Evolutionary conservation across 495 filamentous ascomycete genomes (phyloP), one percentile per base, ranked within the genome.

Genomic region (Penicillium bovifimosum): DNA sequence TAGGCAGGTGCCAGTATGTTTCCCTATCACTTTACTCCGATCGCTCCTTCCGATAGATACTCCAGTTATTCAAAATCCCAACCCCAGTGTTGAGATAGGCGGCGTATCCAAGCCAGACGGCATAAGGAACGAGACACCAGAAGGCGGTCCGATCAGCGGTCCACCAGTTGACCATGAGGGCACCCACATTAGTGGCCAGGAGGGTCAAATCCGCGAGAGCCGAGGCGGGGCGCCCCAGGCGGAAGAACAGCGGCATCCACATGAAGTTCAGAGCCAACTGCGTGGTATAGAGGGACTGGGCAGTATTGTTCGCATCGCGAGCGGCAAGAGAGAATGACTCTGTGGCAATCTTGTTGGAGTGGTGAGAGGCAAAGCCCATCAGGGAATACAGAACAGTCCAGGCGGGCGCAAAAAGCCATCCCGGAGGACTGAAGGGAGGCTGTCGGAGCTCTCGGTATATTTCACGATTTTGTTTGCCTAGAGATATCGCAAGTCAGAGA

Each of bases 191-290:
- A 1, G 84, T 88, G 1, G 82, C 77, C 9, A 96, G 71, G 1
- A 84, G 77, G 2, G 86, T 72, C 42, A 95, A 84, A 71, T 96
- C 87, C 5, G 76, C 80, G 8, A 90, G 79, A 1, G 90, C 91
- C 62, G 82, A 80, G 50, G 83, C 78, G 3, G 90, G 88, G 20
- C 80, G 77, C 34, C 81, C 78, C 29, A 86, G 56, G 1, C 79
- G 77, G 63, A 95, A 96, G 77, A 96, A 97, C 8, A 96, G 79
- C 1, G 92, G 92, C 89, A 93, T 96, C 90, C 88, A 97, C 41
- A 86, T 65, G 16, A 93, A 71, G 65, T 96, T 96, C 11, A 96
- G 69, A 16, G 75, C 85, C 8, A 96, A 84, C 63, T 96, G 91
- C 40, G 85, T 80, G 6, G 85, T 86, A 74, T 95, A 96, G 13